A percentile compares a stretch with the other conserved stretches of the same genome.
These are phyloP conservation scores for Euphorbia pulcherrima DNA, from an alignment of 345 rosid genomes.

Conservation along the genomic window DNA sequence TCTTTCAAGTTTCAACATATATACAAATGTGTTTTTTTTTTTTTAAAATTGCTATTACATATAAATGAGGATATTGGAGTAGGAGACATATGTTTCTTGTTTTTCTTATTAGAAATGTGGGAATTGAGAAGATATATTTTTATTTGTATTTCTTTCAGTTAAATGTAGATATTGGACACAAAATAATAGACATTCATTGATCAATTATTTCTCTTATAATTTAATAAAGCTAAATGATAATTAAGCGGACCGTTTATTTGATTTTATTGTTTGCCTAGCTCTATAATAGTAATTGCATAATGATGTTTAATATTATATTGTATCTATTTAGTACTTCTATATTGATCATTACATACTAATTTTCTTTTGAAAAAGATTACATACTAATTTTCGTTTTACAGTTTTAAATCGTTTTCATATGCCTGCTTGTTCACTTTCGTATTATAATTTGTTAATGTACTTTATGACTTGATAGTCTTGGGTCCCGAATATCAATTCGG, in stretches of 20 bases:
- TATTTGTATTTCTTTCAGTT: slow-evolving; percentile 5
- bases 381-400: too few species aligned
- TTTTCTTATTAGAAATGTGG: not conserved
- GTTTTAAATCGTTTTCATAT: too few species aligned
- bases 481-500: too few species aligned
- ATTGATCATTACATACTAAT: too few species aligned
- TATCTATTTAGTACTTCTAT: too few species aligned
- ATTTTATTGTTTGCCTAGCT: not conserved
- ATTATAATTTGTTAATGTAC: too few species aligned
- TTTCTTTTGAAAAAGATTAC: too few species aligned
- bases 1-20: slow-evolving; percentile 5
- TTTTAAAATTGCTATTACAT: too few species aligned
- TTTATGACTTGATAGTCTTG: too few species aligned
- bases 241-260: not conserved
- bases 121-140: not conserved
- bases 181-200: slow-evolving; percentile 8
- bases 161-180: slow-evolving; percentile 15
- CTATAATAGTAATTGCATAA: not conserved
- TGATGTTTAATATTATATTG: too few species aligned
- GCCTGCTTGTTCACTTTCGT: too few species aligned
- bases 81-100: slow-evolving; percentile 10
- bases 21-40: not conserved
- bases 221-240: slow-evolving; percentile 6
- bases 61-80: too few species aligned
- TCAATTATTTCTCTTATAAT: not conserved